phyloP scores from a whole-genome alignment of 2,329 filamentous ascomycete species.

The Ophiosphaerella korrae region DNA sequence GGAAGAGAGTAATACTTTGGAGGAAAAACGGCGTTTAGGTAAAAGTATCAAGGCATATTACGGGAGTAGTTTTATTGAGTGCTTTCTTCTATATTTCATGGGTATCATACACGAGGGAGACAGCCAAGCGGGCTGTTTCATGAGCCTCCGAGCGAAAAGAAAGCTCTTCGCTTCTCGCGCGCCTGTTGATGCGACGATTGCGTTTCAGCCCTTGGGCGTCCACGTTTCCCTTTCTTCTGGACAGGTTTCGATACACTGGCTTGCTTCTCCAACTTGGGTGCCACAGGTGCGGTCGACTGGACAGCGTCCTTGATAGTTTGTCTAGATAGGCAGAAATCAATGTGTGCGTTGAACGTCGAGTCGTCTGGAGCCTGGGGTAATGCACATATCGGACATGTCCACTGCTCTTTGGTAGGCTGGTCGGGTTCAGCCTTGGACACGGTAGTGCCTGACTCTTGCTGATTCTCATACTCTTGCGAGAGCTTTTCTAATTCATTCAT shows the following conservation, averaged over 20 bases:
- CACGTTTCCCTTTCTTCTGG: slow-evolving; percentile 38
- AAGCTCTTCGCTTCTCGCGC: slow-evolving; percentile 39
- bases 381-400: slow-evolving; percentile 89
- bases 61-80: too few relatives aligned
- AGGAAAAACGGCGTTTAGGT: too few relatives aligned
- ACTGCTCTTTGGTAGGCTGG: slow-evolving; percentile 52
- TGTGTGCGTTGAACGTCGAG: slow-evolving; percentile 82
- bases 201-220: slow-evolving; percentile 32
- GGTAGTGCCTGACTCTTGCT: neutral
- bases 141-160: slow-evolving; percentile 30
- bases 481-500: slow-evolving; percentile 66
- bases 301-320: slow-evolving; percentile 85
- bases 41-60: too few relatives aligned
- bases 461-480: slow-evolving; percentile 60
- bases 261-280: slow-evolving; percentile 12
- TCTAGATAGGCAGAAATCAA: slow-evolving; percentile 87
- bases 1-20: too few relatives aligned
- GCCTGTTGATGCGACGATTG: slow-evolving; percentile 26
- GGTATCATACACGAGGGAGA: too few relatives aligned
- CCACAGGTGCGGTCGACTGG: slow-evolving; percentile 51
- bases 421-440: slow-evolving; percentile 18
- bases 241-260: slow-evolving; percentile 12
- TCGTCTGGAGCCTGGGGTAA: slow-evolving; percentile 77
- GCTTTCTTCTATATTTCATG: too few relatives aligned
- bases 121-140: neutral